Percentiles rank a stretch among this genome's conserved stretches.
Conservation (phyloP, 2,329 filamentous ascomycete genomes). For the Ascochyta pisi region DNA sequence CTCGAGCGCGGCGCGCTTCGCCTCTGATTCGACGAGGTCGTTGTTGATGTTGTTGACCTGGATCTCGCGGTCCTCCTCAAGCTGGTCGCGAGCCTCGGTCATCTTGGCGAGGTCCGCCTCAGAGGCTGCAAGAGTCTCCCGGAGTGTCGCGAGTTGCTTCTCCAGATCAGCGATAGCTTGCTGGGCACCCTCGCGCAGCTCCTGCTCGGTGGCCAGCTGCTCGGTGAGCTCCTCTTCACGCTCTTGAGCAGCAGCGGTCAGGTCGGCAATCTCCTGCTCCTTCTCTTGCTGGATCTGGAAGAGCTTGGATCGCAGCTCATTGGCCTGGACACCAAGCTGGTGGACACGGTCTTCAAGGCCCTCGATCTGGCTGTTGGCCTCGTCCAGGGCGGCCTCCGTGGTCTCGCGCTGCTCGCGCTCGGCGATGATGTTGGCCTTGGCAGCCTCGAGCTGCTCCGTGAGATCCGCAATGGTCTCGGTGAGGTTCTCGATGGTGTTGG, state of each 20-base stretch:
- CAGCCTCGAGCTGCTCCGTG: slow-evolving; percentile 47
- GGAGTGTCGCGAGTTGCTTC: slow-evolving; percentile 44
- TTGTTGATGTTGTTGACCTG: slow-evolving; percentile 45
- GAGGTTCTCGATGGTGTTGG: slow-evolving; percentile 42
- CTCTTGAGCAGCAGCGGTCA: slow-evolving; percentile 48
- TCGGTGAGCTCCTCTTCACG: slow-evolving; percentile 50
- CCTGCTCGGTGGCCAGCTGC: slow-evolving; percentile 49
- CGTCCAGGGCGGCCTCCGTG: slow-evolving; percentile 53
- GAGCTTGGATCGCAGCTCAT: slow-evolving; percentile 57
- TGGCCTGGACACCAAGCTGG: slow-evolving; percentile 54
- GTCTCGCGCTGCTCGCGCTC: slow-evolving; percentile 54
- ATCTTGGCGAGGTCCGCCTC: slow-evolving; percentile 32
- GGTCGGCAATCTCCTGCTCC: slow-evolving; percentile 46
- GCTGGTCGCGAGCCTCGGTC: slow-evolving; percentile 41
- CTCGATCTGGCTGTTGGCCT: slow-evolving; percentile 51
- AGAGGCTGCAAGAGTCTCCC: slow-evolving; percentile 39
- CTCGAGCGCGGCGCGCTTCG: slow-evolving; percentile 43
- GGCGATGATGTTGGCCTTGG: slow-evolving; percentile 48
- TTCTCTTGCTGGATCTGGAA: slow-evolving; percentile 55
- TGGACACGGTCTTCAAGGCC: slow-evolving; percentile 51
- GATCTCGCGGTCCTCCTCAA: slow-evolving; percentile 40
- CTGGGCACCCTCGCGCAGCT: slow-evolving; percentile 49
- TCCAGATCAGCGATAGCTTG: slow-evolving; percentile 43
- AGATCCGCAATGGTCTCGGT: slow-evolving; percentile 48
- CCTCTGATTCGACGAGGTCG: slow-evolving; percentile 42